Percentiles rank a stretch among this genome's conserved stretches.
phyloP scores from a whole-genome alignment of 73 alveolate genomes.

The Uronychia setigera region DNA sequence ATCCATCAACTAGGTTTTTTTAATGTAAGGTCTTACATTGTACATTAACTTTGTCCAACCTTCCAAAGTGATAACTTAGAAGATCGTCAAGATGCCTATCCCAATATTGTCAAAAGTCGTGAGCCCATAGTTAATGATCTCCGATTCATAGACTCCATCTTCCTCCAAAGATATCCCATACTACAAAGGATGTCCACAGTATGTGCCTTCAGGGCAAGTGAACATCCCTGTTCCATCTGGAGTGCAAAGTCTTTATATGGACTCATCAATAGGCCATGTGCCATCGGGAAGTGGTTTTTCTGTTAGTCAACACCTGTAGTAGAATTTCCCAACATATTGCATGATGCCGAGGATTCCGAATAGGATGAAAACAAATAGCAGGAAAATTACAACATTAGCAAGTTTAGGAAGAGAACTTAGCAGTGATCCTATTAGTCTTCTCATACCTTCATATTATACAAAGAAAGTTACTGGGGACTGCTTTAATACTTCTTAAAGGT shows the following conservation, averaged over 20 bases:
- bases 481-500: no score
- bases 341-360: slow-evolving; percentile 50
- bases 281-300: slow-evolving; percentile 15
- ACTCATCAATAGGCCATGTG: slow-evolving; percentile 45
- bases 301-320: slow-evolving; percentile 28
- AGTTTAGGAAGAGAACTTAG: slow-evolving; percentile 32
- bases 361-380: slow-evolving; percentile 22
- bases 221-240: neutral
- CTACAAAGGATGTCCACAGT: slow-evolving; percentile 39
- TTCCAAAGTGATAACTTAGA: slow-evolving; percentile 16
- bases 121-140: slow-evolving; percentile 28
- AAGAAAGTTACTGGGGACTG: no score
- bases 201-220: slow-evolving; percentile 20
- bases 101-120: slow-evolving; percentile 43
- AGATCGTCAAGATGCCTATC: slow-evolving; percentile 17
- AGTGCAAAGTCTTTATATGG: slow-evolving; percentile 30
- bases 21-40: neutral
- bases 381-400: slow-evolving; percentile 31
- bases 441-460: slow-evolving; percentile 20
- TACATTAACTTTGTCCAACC: slow-evolving; percentile 36
- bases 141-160: slow-evolving; percentile 2
- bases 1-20: neutral
- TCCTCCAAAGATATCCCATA: neutral
- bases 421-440: slow-evolving; percentile 23
- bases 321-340: slow-evolving; percentile 19